phyloP scores from a whole-genome alignment of 306 rosid genomes.

The Acacia confusa region DNA sequence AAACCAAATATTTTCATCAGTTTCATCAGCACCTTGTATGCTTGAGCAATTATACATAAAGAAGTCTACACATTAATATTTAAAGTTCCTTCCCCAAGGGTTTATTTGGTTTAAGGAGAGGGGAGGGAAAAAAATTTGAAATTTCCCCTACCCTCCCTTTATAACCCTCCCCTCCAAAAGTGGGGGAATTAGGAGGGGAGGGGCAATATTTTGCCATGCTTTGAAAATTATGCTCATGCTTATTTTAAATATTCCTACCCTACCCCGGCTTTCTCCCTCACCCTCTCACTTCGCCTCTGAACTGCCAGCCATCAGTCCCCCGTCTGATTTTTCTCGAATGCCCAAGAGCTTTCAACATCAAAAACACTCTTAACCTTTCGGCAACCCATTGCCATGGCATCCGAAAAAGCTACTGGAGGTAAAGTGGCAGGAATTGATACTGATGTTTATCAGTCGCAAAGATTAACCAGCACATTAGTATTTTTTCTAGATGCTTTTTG shows the following conservation, averaged over 20 bases:
- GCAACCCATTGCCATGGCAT: conserved; percentile 73
- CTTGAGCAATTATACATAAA: neutral
- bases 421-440: conserved; percentile 53
- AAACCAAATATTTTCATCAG: neutral
- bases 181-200: too few relatives aligned
- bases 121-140: too few relatives aligned
- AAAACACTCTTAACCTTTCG: conserved; percentile 80
- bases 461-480: conserved; percentile 72
- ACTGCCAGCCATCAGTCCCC: too few relatives aligned
- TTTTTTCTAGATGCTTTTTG: conserved; percentile 32
- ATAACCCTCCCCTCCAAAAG: too few relatives aligned
- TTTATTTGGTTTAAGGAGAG: too few relatives aligned
- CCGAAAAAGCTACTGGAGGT: conserved; percentile 26
- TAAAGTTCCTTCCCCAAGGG: neutral
- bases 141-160: too few relatives aligned
- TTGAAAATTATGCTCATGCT: too few relatives aligned
- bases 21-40: neutral
- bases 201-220: too few relatives aligned
- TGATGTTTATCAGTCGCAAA: conserved; percentile 47
- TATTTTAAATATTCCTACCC: too few relatives aligned
- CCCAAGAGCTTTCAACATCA: conserved; percentile 1
- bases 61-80: neutral
- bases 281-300: too few relatives aligned
- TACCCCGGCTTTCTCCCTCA: too few relatives aligned
- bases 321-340: too few relatives aligned